Evolutionary conservation across 371 early-diverging fungal species (phyloP).

Genomic region (Massospora cicadina): DNA sequence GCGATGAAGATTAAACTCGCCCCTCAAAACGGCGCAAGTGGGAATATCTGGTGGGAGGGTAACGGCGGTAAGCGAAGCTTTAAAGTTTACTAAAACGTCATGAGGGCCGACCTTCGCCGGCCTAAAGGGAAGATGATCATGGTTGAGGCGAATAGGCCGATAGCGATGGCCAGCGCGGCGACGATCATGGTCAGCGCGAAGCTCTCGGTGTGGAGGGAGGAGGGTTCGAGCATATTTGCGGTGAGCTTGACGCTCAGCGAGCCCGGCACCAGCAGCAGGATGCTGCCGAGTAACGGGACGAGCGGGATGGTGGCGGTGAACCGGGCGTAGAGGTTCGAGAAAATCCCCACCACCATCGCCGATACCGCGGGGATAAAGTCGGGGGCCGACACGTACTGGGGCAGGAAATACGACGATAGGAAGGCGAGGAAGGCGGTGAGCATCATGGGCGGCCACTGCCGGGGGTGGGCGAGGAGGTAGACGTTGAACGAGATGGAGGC

Average conservation of each 20-base stretch:
- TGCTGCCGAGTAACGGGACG: slow-evolving; percentile 31
- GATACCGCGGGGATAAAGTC: slow-evolving; percentile 29
- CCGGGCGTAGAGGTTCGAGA: slow-evolving; percentile 30
- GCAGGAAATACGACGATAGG: slow-evolving; percentile 17
- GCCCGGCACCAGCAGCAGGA: slow-evolving; percentile 36
- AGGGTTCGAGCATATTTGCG: slow-evolving; percentile 17
- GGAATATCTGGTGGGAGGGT: too few species aligned
- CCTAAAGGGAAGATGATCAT: slow-evolving; percentile 36
- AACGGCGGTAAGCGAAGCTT: too few species aligned
- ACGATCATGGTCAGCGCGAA: slow-evolving; percentile 33
- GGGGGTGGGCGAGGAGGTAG: slow-evolving; percentile 16
- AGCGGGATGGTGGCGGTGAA: slow-evolving; percentile 31
- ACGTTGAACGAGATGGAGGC: slow-evolving; percentile 16
- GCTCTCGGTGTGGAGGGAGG: slow-evolving; percentile 23
- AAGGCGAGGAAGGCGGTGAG: slow-evolving; percentile 16
- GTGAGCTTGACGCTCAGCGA: slow-evolving; percentile 26
- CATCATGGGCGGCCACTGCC: slow-evolving; percentile 20
- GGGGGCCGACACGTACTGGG: neutral
- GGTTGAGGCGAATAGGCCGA: slow-evolving; percentile 35
- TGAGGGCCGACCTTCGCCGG: slow-evolving; percentile 29
- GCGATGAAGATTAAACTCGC: too few species aligned
- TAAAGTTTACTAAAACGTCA: slow-evolving; percentile 32
- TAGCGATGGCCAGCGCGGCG: slow-evolving; percentile 26
- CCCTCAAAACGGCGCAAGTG: too few species aligned
- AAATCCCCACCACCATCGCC: slow-evolving; percentile 30